Evolutionary conservation across 768 basidiomycete genomes (phyloP).

Genomic region (Hypholoma sublateritium): DNA sequence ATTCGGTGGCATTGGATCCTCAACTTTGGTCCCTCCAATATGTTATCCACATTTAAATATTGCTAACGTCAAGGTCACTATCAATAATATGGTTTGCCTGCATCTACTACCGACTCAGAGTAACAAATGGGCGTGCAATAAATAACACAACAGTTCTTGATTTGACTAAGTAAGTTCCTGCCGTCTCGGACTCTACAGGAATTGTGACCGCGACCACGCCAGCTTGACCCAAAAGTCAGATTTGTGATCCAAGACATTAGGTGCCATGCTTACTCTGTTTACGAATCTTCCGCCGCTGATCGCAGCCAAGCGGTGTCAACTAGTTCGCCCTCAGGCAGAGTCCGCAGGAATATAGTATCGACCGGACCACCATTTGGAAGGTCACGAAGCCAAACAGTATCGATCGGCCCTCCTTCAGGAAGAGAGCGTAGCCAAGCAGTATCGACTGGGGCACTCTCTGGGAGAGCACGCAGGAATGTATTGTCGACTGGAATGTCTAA

Average conservation of each 20-base stretch:
- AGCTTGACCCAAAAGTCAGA: too few species aligned
- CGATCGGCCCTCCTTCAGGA: background rate
- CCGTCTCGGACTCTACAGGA: too few species aligned
- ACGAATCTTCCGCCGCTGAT: background rate
- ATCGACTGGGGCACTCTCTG: background rate
- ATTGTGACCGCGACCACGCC: too few species aligned
- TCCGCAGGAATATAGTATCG: background rate
- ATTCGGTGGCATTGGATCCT: too few species aligned
- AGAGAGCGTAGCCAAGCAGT: constrained; percentile 3
- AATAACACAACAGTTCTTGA: too few species aligned
- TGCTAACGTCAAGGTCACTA: too few species aligned
- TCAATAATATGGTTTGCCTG: too few species aligned
- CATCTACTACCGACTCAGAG: too few species aligned
- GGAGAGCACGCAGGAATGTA: background rate
- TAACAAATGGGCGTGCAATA: too few species aligned
- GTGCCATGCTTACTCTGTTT: background rate
- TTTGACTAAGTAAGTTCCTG: too few species aligned
- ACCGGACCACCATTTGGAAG: background rate
- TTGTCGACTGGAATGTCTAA: background rate
- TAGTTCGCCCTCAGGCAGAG: background rate
- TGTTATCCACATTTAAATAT: too few species aligned
- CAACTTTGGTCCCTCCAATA: too few species aligned
- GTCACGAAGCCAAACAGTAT: background rate
- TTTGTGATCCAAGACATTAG: background rate
- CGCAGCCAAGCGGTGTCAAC: background rate